phyloP scores from a whole-genome alignment of 1,139 yeast species.

The Spathaspora sp. region DNA sequence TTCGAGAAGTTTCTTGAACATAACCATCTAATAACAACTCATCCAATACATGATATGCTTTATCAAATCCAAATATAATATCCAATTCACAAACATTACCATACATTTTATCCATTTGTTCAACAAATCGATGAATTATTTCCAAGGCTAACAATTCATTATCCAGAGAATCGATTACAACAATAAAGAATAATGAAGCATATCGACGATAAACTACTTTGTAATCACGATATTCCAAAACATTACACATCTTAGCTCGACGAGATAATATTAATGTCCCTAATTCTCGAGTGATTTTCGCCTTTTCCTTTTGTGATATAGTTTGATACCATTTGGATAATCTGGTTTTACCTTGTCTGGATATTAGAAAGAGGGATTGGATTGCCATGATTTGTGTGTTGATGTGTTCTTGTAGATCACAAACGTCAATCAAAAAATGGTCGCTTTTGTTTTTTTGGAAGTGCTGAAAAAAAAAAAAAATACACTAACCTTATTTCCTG shows the following conservation, averaged over 20 bases:
- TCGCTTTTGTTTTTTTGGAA: slow-evolving; percentile 1
- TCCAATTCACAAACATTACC: slow-evolving; percentile 96
- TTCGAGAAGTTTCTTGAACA: slow-evolving; percentile 78
- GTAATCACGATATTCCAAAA: slow-evolving; percentile 84
- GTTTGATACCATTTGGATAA: slow-evolving; percentile 92
- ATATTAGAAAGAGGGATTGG: slow-evolving; percentile 74
- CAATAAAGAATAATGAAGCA: slow-evolving; percentile 87
- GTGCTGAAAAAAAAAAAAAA: slow-evolving; percentile 1
- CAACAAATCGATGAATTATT: slow-evolving; percentile 89
- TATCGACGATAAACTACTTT: slow-evolving; percentile 89
- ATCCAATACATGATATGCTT: slow-evolving; percentile 89
- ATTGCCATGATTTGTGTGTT: slow-evolving; percentile 52
- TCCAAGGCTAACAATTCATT: slow-evolving; percentile 88
- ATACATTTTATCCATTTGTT: slow-evolving; percentile 92
- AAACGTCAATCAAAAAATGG: neutral
- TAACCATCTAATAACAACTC: slow-evolving; percentile 85
- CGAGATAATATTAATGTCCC: slow-evolving; percentile 83
- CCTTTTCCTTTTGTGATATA: slow-evolving; percentile 76
- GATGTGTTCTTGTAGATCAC: neutral
- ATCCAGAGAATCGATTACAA: slow-evolving; percentile 80
- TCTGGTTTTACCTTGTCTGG: slow-evolving; percentile 94
- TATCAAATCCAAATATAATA: slow-evolving; percentile 90
- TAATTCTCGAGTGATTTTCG: slow-evolving; percentile 79
- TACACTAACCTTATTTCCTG: neutral
- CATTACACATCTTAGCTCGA: slow-evolving; percentile 94